phyloP scores from a whole-genome alignment of 768 basidiomycete genomes.

The Lactarius hengduanensis region DNA sequence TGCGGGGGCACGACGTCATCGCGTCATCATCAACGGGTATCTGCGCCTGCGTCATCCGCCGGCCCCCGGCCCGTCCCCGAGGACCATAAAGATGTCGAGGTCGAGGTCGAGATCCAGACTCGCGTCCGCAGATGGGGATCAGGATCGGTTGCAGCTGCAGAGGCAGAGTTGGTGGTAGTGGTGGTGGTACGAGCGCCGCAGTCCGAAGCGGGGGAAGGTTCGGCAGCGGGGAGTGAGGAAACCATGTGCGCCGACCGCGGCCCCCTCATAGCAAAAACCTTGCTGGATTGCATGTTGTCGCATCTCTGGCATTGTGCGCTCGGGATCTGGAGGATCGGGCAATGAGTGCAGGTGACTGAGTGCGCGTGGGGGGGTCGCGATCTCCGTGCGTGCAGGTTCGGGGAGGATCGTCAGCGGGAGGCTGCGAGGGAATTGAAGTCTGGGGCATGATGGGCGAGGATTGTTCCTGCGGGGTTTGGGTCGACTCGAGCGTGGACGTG shows the following conservation, averaged over 20 bases:
- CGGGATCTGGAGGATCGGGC: not conserved
- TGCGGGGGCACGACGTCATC: too few species aligned
- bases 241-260: constrained; percentile 20
- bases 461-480: not conserved
- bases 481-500: not conserved
- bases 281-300: not conserved
- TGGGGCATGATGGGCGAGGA: not conserved
- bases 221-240: constrained; percentile 15
- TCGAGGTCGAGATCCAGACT: constrained; percentile 1
- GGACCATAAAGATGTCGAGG: constrained; percentile 5
- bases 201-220: not conserved
- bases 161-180: not conserved
- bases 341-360: constrained; percentile 9
- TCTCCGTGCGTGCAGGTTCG: not conserved
- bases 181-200: too few species aligned
- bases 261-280: constrained; percentile 22
- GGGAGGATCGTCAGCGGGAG: constrained; percentile 18
- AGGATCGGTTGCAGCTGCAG: too few species aligned
- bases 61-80: not conserved
- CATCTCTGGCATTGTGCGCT: not conserved
- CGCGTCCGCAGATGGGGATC: not conserved
- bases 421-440: constrained; percentile 2
- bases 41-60: too few species aligned
- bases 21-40: too few species aligned
- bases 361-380: constrained; percentile 13